These are phyloP conservation scores for Metarhizium guizhouense DNA, from an alignment of 2,329 filamentous ascomycete species.

Conservation along the genomic window DNA sequence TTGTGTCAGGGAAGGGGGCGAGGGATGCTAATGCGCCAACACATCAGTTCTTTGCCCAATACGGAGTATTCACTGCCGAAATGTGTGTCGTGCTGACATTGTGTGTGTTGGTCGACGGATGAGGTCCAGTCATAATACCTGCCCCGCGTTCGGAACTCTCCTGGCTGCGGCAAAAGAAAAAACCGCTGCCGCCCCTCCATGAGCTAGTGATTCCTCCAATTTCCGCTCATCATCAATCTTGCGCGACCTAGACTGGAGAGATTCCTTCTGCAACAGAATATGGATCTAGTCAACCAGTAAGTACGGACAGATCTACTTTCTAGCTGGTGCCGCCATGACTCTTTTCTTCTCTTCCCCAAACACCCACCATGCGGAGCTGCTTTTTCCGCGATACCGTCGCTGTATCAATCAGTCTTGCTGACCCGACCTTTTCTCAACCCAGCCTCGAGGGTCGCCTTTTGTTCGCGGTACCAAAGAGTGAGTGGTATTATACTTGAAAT, in stretches of 20 bases:
- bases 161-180: background rate
- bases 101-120: no score
- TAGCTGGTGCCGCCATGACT: background rate
- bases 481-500: slow-evolving; percentile 28
- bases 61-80: no score
- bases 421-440: background rate
- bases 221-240: background rate
- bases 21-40: no score
- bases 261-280: background rate
- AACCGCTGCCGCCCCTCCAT: background rate
- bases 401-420: background rate
- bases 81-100: no score
- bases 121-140: no score
- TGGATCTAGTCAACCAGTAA: background rate
- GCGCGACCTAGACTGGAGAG: background rate
- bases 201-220: background rate
- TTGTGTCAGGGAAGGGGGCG: no score
- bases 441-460: slow-evolving; percentile 89
- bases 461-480: slow-evolving; percentile 97
- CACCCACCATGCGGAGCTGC: background rate
- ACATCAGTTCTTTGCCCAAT: no score
- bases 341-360: background rate
- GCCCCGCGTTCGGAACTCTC: no score
- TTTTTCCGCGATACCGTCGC: background rate
- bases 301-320: background rate